These are phyloP conservation scores for Teratosphaeria pseudoeucalypti DNA, from an alignment of 2,329 filamentous ascomycete genomes.

Conservation along the genomic window DNA sequence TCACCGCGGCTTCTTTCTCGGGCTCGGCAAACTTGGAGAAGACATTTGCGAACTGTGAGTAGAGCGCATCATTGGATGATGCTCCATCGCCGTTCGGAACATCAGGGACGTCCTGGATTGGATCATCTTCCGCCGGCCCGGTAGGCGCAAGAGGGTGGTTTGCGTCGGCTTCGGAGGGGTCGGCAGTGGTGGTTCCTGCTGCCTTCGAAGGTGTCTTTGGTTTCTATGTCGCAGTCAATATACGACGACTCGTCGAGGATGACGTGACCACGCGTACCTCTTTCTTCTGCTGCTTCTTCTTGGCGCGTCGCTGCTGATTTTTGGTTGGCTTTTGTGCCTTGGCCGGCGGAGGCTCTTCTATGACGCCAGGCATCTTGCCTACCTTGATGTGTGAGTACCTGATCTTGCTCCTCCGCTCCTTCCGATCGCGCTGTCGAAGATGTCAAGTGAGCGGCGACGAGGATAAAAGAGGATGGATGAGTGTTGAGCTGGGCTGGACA, in stretches of 20 bases:
- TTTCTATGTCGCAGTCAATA: conserved; percentile 4
- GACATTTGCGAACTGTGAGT: conserved; percentile 72
- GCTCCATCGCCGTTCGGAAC: conserved; percentile 15
- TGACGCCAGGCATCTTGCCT: conserved; percentile 25
- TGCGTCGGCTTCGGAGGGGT: conserved; percentile 9
- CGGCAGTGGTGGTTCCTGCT: conserved; percentile 7
- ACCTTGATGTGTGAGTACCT: conserved; percentile 6
- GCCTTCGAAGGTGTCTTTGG: conserved; percentile 15
- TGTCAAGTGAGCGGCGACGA: not conserved
- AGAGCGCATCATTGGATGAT: conserved; percentile 54
- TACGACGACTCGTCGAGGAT: not conserved
- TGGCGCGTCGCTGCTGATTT: conserved; percentile 84
- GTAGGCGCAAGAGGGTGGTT: conserved; percentile 16
- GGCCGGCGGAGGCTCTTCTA: conserved; percentile 19
- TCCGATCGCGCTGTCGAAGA: not conserved
- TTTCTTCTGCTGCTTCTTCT: conserved; percentile 90
- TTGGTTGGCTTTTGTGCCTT: conserved; percentile 64
- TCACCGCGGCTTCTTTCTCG: conserved; percentile 42
- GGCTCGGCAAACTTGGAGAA: conserved; percentile 67
- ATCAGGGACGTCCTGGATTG: conserved; percentile 16
- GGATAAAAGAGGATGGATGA: not conserved
- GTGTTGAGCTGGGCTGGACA: not conserved
- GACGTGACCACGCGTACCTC: conserved; percentile 56
- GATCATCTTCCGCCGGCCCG: conserved; percentile 17
- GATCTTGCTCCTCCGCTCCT: not conserved